These are phyloP conservation scores for Herpetomonas tarakana DNA, from an alignment of 208 protist genomes.

Conservation along the genomic window DNA sequence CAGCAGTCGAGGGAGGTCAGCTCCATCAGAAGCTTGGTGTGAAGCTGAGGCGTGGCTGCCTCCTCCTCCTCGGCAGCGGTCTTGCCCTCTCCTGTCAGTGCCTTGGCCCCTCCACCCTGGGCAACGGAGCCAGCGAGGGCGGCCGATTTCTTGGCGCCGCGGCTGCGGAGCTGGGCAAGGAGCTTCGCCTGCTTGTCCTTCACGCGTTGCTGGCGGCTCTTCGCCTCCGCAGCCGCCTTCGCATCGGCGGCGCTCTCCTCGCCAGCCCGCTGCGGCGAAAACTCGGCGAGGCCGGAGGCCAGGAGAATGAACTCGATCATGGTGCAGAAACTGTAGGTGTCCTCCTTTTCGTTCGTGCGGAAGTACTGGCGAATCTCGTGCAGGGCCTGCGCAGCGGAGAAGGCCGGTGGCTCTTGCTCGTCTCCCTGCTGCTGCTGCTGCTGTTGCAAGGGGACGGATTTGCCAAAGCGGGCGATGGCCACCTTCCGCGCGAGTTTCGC, in stretches of 20 bases:
- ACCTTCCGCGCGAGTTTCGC: constrained; percentile 29
- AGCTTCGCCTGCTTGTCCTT: constrained; percentile 69
- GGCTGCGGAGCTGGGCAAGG: constrained; percentile 52
- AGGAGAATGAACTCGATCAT: constrained; percentile 59
- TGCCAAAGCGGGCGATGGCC: background rate
- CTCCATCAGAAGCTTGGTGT: constrained; percentile 43
- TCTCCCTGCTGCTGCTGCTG: too few species aligned
- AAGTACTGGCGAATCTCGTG: constrained; percentile 37
- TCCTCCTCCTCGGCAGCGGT: background rate
- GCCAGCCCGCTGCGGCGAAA: constrained; percentile 8
- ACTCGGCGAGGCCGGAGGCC: constrained; percentile 30
- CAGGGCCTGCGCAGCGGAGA: constrained; percentile 28
- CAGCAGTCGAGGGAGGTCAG: constrained; percentile 62
- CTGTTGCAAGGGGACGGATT: background rate
- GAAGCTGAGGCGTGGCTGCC: constrained; percentile 10
- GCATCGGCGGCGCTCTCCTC: constrained; percentile 16
- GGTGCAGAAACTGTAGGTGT: constrained; percentile 43
- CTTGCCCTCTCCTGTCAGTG: constrained; percentile 4
- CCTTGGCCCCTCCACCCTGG: background rate
- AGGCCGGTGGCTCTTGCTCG: background rate
- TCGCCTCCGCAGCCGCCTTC: constrained; percentile 17
- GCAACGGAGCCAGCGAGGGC: background rate
- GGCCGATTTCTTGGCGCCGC: constrained; percentile 17
- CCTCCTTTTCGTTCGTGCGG: constrained; percentile 17
- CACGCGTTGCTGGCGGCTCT: constrained; percentile 35